Percentiles rank a stretch among this genome's conserved stretches.
Evolutionary conservation across 164 flowering plant genomes (phyloP).

Genomic region (Kingdonia uniflora): DNA sequence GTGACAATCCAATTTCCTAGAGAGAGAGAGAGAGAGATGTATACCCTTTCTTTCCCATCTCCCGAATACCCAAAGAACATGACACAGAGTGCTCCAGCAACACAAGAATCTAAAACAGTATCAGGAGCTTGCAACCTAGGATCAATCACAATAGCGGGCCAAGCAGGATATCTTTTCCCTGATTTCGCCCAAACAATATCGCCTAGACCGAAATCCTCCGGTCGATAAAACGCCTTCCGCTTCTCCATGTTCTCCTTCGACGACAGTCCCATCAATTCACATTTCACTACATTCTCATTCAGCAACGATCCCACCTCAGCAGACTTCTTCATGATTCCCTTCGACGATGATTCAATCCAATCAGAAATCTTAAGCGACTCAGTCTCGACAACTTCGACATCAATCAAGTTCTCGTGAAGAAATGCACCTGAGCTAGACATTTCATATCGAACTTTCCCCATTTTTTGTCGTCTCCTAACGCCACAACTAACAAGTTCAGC

Average conservation of each 20-base stretch:
- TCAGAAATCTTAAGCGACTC: slow-evolving; percentile 4
- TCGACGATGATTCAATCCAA: slow-evolving; percentile 13
- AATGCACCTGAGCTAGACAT: background rate
- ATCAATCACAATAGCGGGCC: slow-evolving; percentile 97
- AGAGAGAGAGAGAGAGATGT: slow-evolving; percentile 3
- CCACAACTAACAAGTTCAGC: slow-evolving; percentile 8
- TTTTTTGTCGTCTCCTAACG: background rate
- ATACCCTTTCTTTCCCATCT: slow-evolving; percentile 66
- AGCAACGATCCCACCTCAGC: background rate
- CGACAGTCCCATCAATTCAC: background rate
- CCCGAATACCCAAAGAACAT: slow-evolving; percentile 88
- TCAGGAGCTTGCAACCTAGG: slow-evolving; percentile 78
- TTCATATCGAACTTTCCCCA: background rate
- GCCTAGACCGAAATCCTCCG: slow-evolving; percentile 56
- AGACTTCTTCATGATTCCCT: slow-evolving; percentile 5
- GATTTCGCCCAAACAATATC: slow-evolving; percentile 93
- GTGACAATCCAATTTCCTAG: background rate
- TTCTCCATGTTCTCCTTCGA: slow-evolving; percentile 23
- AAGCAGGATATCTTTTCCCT: slow-evolving; percentile 58
- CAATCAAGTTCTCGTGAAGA: slow-evolving; percentile 11
- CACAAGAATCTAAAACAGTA: slow-evolving; percentile 52
- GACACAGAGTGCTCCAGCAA: slow-evolving; percentile 71
- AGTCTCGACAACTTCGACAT: slow-evolving; percentile 14
- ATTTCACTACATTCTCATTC: too few species aligned
- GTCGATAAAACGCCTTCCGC: slow-evolving; percentile 19